Conservation (phyloP, 1,284 basidiomycete species). For the Irpex sp. region DNA sequence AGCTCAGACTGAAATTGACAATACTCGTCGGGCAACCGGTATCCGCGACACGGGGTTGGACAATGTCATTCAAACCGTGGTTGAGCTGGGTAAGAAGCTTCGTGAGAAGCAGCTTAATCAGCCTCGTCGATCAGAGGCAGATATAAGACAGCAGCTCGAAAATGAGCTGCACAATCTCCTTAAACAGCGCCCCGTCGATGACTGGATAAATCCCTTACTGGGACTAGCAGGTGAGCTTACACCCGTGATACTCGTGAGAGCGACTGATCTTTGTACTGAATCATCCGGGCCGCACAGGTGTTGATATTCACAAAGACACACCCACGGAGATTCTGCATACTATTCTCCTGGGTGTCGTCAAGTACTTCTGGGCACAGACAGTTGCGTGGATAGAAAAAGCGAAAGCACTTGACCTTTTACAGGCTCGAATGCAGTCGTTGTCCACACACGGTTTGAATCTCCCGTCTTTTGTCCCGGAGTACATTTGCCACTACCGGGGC, state of each 20-base stretch:
- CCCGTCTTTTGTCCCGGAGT: slow-evolving; percentile 17
- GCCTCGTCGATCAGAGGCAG: neutral
- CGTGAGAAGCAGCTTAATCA: neutral
- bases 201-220: slow-evolving; percentile 9
- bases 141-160: neutral
- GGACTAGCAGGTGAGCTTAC: slow-evolving; percentile 7
- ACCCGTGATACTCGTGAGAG: neutral
- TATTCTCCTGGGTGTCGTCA: slow-evolving; percentile 29
- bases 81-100: slow-evolving; percentile 5
- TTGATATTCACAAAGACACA: slow-evolving; percentile 26
- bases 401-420: slow-evolving; percentile 15
- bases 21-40: neutral
- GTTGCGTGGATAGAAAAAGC: slow-evolving; percentile 20
- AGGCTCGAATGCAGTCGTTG: slow-evolving; percentile 17
- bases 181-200: neutral
- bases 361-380: slow-evolving; percentile 32
- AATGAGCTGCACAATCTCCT: slow-evolving; percentile 3
- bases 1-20: neutral
- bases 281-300: slow-evolving; percentile 7
- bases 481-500: slow-evolving; percentile 24
- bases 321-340: slow-evolving; percentile 31
- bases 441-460: slow-evolving; percentile 12
- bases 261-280: neutral
- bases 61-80: slow-evolving; percentile 1
- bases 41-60: slow-evolving; percentile 12